Evolutionary conservation across 495 filamentous ascomycete genomes (phyloP).

Genomic region (Xylaria curta): DNA sequence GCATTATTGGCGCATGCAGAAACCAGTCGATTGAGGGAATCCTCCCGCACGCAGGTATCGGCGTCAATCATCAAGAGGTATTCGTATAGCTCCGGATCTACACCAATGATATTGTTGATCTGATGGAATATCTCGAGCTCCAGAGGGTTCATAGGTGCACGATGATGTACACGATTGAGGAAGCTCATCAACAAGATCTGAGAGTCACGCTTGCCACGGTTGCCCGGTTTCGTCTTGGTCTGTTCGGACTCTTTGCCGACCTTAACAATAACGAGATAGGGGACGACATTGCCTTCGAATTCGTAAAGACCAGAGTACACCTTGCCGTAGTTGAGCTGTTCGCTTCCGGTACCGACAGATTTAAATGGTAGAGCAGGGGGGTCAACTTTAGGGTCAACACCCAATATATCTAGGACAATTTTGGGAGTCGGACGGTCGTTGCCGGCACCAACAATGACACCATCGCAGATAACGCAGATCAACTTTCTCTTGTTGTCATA

Average conservation of each 20-base stretch:
- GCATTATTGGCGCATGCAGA: constrained; percentile 92
- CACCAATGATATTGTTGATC: constrained; percentile 98
- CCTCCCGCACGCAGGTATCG: constrained; percentile 92
- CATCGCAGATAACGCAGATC: constrained; percentile 92
- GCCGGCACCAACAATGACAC: constrained; percentile 94
- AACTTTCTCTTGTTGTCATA: constrained; percentile 98
- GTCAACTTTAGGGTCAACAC: constrained; percentile 95
- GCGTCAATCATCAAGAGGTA: constrained; percentile 98
- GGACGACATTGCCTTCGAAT: constrained; percentile 95
- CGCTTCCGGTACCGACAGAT: constrained; percentile 85
- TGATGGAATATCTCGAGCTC: constrained; percentile 99
- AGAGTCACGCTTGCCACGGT: constrained; percentile 97
- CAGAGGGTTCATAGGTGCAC: constrained; percentile 89
- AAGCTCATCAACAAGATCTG: constrained; percentile 87
- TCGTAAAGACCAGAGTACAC: constrained; percentile 98
- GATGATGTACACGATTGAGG: constrained; percentile 96
- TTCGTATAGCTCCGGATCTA: constrained; percentile 96
- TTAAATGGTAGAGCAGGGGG: constrained; percentile 92
- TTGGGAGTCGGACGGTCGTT: constrained; percentile 97
- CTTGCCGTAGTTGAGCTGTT: constrained; percentile 97
- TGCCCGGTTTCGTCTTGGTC: constrained; percentile 89
- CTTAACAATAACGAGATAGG: constrained; percentile 95
- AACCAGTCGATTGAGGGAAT: constrained; percentile 90
- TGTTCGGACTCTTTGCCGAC: constrained; percentile 97
- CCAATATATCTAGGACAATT: constrained; percentile 95